Conservation (phyloP, 768 basidiomycete genomes). For the Chalciporus pseudorubinellus region DNA sequence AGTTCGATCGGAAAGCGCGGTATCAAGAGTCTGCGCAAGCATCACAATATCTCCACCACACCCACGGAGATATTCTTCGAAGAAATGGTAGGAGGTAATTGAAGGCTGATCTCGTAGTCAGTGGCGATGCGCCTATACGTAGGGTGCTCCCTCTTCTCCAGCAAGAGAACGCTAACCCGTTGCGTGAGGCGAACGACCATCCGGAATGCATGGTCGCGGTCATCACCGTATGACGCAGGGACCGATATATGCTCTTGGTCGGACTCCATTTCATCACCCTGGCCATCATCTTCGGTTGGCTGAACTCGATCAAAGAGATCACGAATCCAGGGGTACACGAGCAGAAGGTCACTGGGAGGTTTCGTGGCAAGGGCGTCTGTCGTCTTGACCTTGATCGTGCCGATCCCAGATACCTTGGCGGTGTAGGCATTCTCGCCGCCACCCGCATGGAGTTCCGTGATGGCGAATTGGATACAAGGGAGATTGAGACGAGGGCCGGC, state of each 20-base stretch:
- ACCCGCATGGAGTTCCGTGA: not conserved
- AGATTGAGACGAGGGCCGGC: not conserved
- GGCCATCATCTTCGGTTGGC: not conserved
- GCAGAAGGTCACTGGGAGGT: not conserved
- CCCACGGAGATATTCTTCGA: too few species aligned
- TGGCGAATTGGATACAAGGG: not conserved
- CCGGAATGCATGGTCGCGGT: not conserved
- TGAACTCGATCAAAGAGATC: not conserved
- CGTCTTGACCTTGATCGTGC: not conserved
- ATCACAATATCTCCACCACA: too few species aligned
- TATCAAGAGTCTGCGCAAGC: too few species aligned
- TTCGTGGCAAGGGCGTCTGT: not conserved
- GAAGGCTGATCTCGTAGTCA: not conserved
- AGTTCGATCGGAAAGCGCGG: too few species aligned
- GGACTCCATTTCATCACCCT: not conserved
- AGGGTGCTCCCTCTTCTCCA: not conserved
- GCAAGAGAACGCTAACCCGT: not conserved
- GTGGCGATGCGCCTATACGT: not conserved
- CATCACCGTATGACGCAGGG: not conserved
- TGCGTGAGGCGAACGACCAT: not conserved
- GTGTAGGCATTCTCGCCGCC: not conserved
- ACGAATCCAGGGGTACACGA: not conserved
- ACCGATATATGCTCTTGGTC: not conserved
- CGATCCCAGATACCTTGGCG: not conserved
- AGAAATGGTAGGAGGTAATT: not conserved